Base-by-base conservation (phyloP, 2,329 filamentous ascomycete species). In the Ambrosiella beaveri region DNA sequence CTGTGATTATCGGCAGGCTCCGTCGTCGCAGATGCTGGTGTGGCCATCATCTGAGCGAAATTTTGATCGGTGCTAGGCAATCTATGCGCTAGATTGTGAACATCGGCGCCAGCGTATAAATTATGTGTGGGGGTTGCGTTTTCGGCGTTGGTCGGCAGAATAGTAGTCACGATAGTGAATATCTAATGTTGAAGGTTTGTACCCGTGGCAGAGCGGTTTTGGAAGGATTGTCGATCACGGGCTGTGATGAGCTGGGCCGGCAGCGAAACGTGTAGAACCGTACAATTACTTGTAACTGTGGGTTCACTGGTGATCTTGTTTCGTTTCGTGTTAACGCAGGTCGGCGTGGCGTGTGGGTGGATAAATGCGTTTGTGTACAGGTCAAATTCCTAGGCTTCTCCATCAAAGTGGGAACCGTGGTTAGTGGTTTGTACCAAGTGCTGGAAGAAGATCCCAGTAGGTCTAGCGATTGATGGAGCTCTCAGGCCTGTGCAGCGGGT, bases 1-100 rank as follows among this genome's bases (percentile, higher is more conserved):
- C 58, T 60, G 51, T 55, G 39, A 52, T 38, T 49, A 54, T 60
- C 54, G 59, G 52, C 59, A 60, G 59, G 57, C 51, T 60, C 56
- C 52, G 38, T 60, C 50, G 51, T 58, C 41, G 59, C 59, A 51
- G 37, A 37, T 38, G 56, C 55, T 52, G 59, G 36, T 53, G 59
- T 39, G 52, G 51, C 51, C 59, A 60, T 60, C 59, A 55, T 60
- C 59, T 60, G 52, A 51, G 51, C 38, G 49, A 54, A 41, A 54
- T 35, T 37, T 15, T 17, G 35, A 44, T 13, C 35, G 35, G 45
- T 44, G 27, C 52, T 41, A 58, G 38, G 51, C 59, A 54, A 57
- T 45, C 59, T 51, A 38, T 37, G 50, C 51, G 52, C 56, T 60
- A 47, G 39, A 52, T 8, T 51, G 19, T 36, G 19, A 17, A 47